phyloP scores from a whole-genome alignment of 805 yeast genomes.

The Yarrowia sp. region DNA sequence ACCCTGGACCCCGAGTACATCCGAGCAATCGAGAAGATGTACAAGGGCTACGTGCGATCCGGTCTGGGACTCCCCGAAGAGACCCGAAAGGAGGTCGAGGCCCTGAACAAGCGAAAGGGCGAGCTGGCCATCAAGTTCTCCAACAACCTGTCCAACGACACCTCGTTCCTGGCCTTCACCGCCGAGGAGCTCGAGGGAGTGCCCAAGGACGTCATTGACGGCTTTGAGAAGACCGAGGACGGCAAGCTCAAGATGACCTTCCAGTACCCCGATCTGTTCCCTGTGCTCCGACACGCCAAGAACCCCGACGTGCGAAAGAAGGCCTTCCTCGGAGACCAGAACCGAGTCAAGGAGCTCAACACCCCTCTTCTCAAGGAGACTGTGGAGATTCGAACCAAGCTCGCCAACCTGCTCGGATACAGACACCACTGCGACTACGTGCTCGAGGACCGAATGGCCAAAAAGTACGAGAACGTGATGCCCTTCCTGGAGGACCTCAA shows the following conservation, averaged over 20 bases:
- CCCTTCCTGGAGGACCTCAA: slow-evolving; percentile 68
- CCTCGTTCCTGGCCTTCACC: slow-evolving; percentile 65
- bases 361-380: slow-evolving; percentile 66
- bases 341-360: slow-evolving; percentile 66
- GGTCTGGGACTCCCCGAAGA: slow-evolving; percentile 70
- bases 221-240: slow-evolving; percentile 53
- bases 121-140: slow-evolving; percentile 62
- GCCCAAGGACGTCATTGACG: slow-evolving; percentile 66
- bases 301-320: slow-evolving; percentile 67
- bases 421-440: slow-evolving; percentile 71
- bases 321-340: slow-evolving; percentile 72
- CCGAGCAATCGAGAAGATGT: slow-evolving; percentile 63
- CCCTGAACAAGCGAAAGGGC: slow-evolving; percentile 65
- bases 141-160: slow-evolving; percentile 75
- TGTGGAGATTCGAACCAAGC: slow-evolving; percentile 64
- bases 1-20: slow-evolving; percentile 61
- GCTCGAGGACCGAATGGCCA: slow-evolving; percentile 83
- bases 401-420: slow-evolving; percentile 72
- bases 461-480: slow-evolving; percentile 64
- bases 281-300: slow-evolving; percentile 74
- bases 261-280: slow-evolving; percentile 81
- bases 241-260: slow-evolving; percentile 67
- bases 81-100: slow-evolving; percentile 62
- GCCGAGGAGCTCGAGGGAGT: slow-evolving; percentile 74
- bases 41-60: slow-evolving; percentile 65